Evolutionary conservation across 2,329 filamentous ascomycete genomes (phyloP), one percentile per base, ranked within the genome.

Genomic region (Trichoderma sp.): DNA sequence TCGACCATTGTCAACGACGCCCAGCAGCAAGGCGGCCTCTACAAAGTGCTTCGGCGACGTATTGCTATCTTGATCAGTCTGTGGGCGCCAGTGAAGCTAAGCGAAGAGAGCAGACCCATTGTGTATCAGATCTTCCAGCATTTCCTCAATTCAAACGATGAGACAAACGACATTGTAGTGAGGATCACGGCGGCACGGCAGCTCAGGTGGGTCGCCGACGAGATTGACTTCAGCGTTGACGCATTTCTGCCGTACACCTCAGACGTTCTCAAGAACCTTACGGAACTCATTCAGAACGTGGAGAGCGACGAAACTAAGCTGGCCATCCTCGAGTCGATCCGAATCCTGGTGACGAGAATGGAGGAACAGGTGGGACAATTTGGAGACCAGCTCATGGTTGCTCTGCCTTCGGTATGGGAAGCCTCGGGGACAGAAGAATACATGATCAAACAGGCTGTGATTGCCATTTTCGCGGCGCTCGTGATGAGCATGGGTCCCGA

Each of bases 71-170:
- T 98, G 53, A 87, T 98, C 28, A 93, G 93, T 28, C 91, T 97
- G 78, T 98, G 96, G 95, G 91, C 96, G 2, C 88, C 93, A 0
- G 88, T 98, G 74, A 92, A 93, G 77, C 86, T 95, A 6, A 87
- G 89, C 0, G 85, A 90, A 47, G 82, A 88, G 43, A 93, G 91
- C 76, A 88, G 91, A 72, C 87, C 91, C 0, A 83, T 95, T 23
- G 89, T 97, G 6, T 98, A 97, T 78, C 91, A 95, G 77, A 93
- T 98, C 70, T 98, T 94, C 79, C 90, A 93, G 72, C 93, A 97
- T 80, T 86, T 99, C 15, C 86, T 99, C 23, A 91, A 94, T 76
- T 88, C 90, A 8, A 86, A 88, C 20, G 94, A 98, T 76, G 85
- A 89, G 8, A 85, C 90, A 72, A 99, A 99, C 77, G 96, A 99